phyloP scores from a whole-genome alignment of 306 rosid genomes.

The Quercus berberidifolia region DNA sequence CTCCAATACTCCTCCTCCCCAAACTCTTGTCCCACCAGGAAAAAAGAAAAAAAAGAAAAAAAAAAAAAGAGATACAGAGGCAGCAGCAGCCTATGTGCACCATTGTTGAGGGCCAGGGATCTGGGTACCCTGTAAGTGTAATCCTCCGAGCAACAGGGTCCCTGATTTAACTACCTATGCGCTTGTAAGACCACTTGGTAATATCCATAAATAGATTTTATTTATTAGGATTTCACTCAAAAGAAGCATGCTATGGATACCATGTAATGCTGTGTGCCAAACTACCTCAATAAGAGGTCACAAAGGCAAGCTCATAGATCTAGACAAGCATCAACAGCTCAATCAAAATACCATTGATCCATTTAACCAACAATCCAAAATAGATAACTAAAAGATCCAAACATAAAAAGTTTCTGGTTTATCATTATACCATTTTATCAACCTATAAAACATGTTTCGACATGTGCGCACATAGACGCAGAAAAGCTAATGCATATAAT shows the following conservation, averaged over 20 bases:
- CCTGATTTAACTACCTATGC: no score
- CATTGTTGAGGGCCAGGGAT: no score
- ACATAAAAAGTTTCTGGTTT: neutral
- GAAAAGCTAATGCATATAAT: neutral
- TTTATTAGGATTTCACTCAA: neutral
- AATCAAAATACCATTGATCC: neutral
- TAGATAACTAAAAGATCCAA: neutral
- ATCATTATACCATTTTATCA: neutral
- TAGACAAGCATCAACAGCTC: neutral
- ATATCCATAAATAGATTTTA: neutral
- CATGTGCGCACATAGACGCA: neutral
- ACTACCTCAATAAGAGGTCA: neutral
- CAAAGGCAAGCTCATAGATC: neutral
- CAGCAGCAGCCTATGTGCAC: neutral
- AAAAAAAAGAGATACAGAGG: neutral
- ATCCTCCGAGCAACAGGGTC: neutral
- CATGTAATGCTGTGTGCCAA: neutral
- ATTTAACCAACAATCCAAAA: neutral
- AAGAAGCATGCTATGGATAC: no score
- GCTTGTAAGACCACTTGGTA: neutral
- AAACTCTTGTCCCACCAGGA: neutral
- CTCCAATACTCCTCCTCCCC: neutral
- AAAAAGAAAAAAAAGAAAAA: neutral
- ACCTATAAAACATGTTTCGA: neutral
- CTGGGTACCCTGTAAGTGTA: neutral